Evolutionary conservation across 345 rosid species (phyloP).

Genomic region (Raphanus sativus): DNA sequence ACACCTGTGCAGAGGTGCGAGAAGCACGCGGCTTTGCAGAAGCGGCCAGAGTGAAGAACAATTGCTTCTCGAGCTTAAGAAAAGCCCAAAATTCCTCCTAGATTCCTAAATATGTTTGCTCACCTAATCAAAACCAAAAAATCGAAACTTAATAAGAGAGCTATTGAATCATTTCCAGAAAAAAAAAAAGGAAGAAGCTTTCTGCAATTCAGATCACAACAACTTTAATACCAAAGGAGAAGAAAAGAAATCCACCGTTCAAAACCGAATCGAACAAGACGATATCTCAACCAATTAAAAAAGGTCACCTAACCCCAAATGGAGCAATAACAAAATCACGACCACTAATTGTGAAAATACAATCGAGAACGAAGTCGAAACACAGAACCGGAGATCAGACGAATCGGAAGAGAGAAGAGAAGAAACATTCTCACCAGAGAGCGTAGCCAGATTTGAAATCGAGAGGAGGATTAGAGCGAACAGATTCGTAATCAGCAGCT

Average conservation of each 20-base stretch:
- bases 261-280: slow-evolving; percentile 22
- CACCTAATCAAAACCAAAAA: slow-evolving; percentile 15
- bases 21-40: slow-evolving; percentile 57
- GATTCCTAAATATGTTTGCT: background rate
- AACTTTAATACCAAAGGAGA: background rate
- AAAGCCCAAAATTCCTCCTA: slow-evolving; percentile 39
- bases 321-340: slow-evolving; percentile 1
- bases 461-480: background rate
- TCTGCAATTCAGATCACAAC: slow-evolving; percentile 3
- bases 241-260: background rate
- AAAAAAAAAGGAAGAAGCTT: slow-evolving; percentile 2
- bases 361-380: background rate
- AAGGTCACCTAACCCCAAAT: background rate
- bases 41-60: slow-evolving; percentile 97
- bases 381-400: slow-evolving; percentile 14
- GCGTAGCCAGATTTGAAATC: background rate
- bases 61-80: slow-evolving; percentile 45
- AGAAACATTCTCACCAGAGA: slow-evolving; percentile 22
- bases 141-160: background rate
- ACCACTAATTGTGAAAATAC: background rate
- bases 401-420: background rate
- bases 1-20: slow-evolving; percentile 97
- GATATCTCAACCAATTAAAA: background rate
- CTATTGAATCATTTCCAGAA: background rate
- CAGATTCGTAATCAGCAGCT: background rate